Evolutionary conservation across 305 asterid species (phyloP).

Genomic region (Petunia hybrid): DNA sequence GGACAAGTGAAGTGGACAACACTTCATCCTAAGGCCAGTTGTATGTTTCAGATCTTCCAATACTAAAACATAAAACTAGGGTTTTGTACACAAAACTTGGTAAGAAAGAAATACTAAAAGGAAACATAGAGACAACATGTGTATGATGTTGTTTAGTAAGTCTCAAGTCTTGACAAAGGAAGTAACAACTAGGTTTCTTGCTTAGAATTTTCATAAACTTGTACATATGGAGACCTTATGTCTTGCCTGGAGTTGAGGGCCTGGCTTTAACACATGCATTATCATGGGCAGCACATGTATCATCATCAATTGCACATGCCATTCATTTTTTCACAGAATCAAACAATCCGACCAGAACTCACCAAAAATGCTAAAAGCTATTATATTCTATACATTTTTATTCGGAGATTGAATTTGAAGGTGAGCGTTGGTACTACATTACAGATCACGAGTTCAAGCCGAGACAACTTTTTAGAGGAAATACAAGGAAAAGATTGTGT

Average conservation of each 20-base stretch:
- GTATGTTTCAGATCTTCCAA: neutral
- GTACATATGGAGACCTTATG: neutral
- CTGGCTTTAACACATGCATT: conserved; percentile 26
- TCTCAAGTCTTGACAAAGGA: neutral
- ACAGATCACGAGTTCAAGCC: neutral
- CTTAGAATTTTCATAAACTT: neutral
- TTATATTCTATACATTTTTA: neutral
- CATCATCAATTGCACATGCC: conserved; percentile 35
- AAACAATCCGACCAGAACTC: conserved; percentile 13
- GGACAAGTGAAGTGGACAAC: neutral
- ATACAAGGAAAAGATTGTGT: no score
- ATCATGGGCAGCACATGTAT: conserved; percentile 31
- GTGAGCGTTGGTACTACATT: neutral
- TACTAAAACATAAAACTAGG: neutral
- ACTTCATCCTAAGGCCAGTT: neutral
- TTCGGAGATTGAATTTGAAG: neutral
- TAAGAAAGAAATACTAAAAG: neutral
- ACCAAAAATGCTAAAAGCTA: neutral
- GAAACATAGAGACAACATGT: neutral
- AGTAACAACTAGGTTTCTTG: neutral
- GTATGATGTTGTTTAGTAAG: neutral
- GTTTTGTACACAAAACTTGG: neutral
- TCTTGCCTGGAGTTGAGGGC: conserved; percentile 1
- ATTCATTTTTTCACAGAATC: neutral
- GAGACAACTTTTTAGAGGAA: no score